phyloP scores from a whole-genome alignment of 2,329 filamentous ascomycete species.

The Scytalidium sp. region DNA sequence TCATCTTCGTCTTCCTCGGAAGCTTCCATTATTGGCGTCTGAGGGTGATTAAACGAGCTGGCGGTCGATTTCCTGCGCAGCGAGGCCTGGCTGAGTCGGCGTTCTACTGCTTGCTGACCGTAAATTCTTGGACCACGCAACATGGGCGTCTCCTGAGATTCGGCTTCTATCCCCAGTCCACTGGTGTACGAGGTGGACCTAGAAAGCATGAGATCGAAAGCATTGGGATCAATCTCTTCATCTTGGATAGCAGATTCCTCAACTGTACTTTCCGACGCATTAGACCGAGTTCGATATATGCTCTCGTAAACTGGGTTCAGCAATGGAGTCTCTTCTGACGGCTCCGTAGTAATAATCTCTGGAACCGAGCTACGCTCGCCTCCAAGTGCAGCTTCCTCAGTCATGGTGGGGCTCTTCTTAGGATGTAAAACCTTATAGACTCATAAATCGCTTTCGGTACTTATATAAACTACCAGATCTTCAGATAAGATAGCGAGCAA shows the following conservation, averaged over 20 bases:
- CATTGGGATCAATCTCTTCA: slow-evolving; percentile 37
- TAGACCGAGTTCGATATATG: background rate
- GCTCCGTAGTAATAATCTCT: background rate
- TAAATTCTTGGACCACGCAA: slow-evolving; percentile 24
- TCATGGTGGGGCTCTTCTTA: background rate
- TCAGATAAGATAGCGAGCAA: no score
- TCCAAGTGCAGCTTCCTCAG: background rate
- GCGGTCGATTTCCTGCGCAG: slow-evolving; percentile 16
- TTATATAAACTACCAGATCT: no score
- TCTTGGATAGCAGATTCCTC: slow-evolving; percentile 36
- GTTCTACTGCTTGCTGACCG: slow-evolving; percentile 6
- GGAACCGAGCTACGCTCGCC: background rate
- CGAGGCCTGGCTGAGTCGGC: slow-evolving; percentile 13
- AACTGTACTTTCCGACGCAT: background rate
- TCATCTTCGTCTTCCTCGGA: slow-evolving; percentile 11
- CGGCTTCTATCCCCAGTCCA: slow-evolving; percentile 23
- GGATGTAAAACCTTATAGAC: no score
- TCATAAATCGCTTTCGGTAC: no score
- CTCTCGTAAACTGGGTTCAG: background rate
- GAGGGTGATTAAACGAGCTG: slow-evolving; percentile 13
- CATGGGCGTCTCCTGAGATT: slow-evolving; percentile 27
- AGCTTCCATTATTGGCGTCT: slow-evolving; percentile 9
- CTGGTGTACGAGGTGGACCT: slow-evolving; percentile 23
- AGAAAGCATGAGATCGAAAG: slow-evolving; percentile 24
- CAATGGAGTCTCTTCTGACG: background rate